Percentiles rank a stretch among this genome's conserved stretches.
These are phyloP conservation scores for Mortierella sp. DNA, from an alignment of 371 early-diverging fungal species.

Conservation along the genomic window DNA sequence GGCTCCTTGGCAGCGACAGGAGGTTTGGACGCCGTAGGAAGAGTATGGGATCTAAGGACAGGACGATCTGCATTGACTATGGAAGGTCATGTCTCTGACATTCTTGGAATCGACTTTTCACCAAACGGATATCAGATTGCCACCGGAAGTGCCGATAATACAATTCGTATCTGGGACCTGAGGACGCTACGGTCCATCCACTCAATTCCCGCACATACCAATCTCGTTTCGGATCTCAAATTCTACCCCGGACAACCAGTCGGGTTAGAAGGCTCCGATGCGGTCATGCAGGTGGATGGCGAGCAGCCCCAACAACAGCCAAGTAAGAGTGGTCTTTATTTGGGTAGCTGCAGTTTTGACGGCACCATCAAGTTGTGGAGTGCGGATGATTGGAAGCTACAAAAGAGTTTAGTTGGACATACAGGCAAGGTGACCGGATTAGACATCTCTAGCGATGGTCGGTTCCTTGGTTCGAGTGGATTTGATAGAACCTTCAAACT, in stretches of 20 bases:
- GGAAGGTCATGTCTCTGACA: constrained; percentile 92
- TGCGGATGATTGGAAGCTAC: constrained; percentile 90
- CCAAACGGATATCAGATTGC: constrained; percentile 88
- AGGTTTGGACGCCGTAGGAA: constrained; percentile 89
- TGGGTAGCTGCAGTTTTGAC: constrained; percentile 84
- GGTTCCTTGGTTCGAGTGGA: constrained; percentile 85
- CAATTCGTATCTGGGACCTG: constrained; percentile 92
- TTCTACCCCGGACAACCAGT: constrained; percentile 65
- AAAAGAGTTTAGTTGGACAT: constrained; percentile 88
- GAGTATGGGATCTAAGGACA: constrained; percentile 95
- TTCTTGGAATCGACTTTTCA: constrained; percentile 89
- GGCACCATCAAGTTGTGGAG: constrained; percentile 94
- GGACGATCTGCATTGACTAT: constrained; percentile 90
- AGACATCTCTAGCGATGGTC: constrained; percentile 84
- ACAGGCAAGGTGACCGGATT: constrained; percentile 92
- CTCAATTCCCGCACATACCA: constrained; percentile 93
- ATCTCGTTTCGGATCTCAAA: constrained; percentile 85
- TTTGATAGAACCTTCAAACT: constrained; percentile 96
- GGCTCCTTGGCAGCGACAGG: constrained; percentile 92
- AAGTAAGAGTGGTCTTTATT: constrained; percentile 63
- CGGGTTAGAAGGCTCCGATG: not conserved
- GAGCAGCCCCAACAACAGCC: constrained; percentile 18
- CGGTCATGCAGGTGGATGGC: constrained; percentile 41
- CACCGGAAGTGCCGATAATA: constrained; percentile 84
- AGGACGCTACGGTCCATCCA: constrained; percentile 80